Evolutionary conservation across 768 basidiomycete species (phyloP).

Genomic region (Crassisporium funariophilum): DNA sequence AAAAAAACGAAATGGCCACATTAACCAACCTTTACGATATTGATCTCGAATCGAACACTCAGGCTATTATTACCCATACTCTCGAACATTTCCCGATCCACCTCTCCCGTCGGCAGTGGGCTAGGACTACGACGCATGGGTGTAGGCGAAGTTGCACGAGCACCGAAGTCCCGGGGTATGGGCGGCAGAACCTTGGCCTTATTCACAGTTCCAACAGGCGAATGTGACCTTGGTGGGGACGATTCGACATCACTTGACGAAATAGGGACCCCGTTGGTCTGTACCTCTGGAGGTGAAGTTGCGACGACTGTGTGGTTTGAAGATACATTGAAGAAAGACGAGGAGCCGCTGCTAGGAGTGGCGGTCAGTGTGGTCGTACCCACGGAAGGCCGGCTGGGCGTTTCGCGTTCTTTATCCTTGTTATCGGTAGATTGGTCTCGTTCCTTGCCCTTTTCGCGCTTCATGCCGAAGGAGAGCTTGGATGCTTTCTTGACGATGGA

Average conservation of each 20-base stretch:
- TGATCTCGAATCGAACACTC: conserved; percentile 95
- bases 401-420: conserved; percentile 37
- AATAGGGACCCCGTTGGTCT: conserved; percentile 28
- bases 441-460: conserved; percentile 54
- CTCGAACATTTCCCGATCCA: conserved; percentile 71
- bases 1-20: neutral
- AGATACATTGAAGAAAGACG: conserved; percentile 84
- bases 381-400: conserved; percentile 42
- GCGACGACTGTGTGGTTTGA: conserved; percentile 46
- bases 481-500: conserved; percentile 74
- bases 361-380: conserved; percentile 54
- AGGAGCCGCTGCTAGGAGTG: conserved; percentile 77
- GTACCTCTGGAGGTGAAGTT: conserved; percentile 14
- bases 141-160: conserved; percentile 28
- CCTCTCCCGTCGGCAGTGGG: conserved; percentile 66
- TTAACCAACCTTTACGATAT: conserved; percentile 86
- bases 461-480: conserved; percentile 75
- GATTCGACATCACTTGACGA: conserved; percentile 24
- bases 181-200: conserved; percentile 74
- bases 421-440: conserved; percentile 45
- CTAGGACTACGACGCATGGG: conserved; percentile 44
- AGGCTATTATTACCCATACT: conserved; percentile 74
- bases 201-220: conserved; percentile 44
- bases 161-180: conserved; percentile 72
- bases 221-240: conserved; percentile 39